Percentiles rank a stretch among this genome's conserved stretches.
Conservation (phyloP, 331 rosid species). For the Malus hybrid region DNA sequence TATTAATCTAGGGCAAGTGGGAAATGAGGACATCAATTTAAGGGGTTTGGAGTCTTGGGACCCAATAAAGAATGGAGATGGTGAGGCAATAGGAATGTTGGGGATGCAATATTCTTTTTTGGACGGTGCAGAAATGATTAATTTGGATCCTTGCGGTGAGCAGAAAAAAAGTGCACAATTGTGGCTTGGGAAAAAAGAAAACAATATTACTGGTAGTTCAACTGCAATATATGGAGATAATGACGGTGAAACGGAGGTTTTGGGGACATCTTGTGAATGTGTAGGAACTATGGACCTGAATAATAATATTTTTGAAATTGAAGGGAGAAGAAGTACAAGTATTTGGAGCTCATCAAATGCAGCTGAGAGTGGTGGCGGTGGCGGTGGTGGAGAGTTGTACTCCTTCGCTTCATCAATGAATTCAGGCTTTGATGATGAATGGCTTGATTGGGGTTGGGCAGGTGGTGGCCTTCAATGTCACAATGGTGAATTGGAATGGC, state of each 20-base stretch:
- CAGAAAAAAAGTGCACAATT: background rate
- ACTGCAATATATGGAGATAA: background rate
- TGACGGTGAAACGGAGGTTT: constrained; percentile 15
- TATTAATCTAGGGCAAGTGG: constrained; percentile 5
- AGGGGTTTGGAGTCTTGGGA: background rate
- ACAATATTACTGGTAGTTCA: background rate
- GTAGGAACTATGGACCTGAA: constrained; percentile 33
- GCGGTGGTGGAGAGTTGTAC: constrained; percentile 5
- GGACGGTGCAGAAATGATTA: background rate
- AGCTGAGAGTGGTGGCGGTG: constrained; percentile 5
- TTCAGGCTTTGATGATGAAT: constrained; percentile 37
- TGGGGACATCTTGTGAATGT: constrained; percentile 43
- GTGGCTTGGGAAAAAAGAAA: background rate
- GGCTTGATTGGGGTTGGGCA: constrained; percentile 38
- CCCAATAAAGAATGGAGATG: background rate
- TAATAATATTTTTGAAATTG: background rate
- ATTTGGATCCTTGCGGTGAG: background rate
- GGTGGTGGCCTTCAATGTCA: constrained; percentile 17
- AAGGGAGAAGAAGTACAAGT: constrained; percentile 17
- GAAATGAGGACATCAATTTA: background rate
- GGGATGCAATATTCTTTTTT: constrained; percentile 3
- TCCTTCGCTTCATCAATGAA: constrained; percentile 25
- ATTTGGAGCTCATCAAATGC: constrained; percentile 26
- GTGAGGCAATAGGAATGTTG: background rate
- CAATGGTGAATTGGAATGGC: constrained; percentile 16